phyloP scores from a whole-genome alignment of 169 alveolate species.

The Cryptosporidium ubiquitum region DNA sequence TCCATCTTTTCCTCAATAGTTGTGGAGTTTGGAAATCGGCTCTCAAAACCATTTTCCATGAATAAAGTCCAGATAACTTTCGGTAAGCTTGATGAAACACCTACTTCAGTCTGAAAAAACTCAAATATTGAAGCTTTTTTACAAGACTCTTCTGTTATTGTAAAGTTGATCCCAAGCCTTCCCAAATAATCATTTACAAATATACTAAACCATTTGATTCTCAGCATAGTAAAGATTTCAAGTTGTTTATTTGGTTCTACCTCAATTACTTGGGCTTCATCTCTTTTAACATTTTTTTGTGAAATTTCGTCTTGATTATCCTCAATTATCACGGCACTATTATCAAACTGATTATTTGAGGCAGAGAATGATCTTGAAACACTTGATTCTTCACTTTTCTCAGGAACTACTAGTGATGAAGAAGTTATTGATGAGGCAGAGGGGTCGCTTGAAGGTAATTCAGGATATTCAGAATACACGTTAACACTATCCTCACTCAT shows the following conservation, averaged over 20 bases:
- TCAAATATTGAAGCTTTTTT: not conserved
- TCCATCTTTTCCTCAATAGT: conserved; percentile 11
- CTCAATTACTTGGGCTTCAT: not conserved
- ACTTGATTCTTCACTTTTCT: not conserved
- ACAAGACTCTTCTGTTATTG: not conserved
- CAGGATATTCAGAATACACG: not conserved
- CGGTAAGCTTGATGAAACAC: not conserved
- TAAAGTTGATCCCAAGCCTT: conserved; percentile 39
- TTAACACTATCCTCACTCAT: not conserved
- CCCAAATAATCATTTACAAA: conserved; percentile 48
- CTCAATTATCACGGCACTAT: not conserved
- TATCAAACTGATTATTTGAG: not conserved
- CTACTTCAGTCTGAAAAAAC: not conserved
- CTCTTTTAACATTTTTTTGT: not conserved
- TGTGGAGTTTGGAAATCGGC: not conserved
- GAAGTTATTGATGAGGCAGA: conserved; percentile 8
- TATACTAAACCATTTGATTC: conserved; percentile 39
- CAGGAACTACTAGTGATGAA: conserved; percentile 30
- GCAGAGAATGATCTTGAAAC: not conserved
- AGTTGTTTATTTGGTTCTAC: not conserved
- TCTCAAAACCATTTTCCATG: conserved; percentile 24
- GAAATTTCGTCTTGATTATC: not conserved
- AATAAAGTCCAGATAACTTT: conserved; percentile 16
- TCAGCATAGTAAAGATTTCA: not conserved
- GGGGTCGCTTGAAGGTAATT: not conserved